Evolutionary conservation across 2,329 filamentous ascomycete species (phyloP).

Genomic region (Allantophomopsis cytisporea): DNA sequence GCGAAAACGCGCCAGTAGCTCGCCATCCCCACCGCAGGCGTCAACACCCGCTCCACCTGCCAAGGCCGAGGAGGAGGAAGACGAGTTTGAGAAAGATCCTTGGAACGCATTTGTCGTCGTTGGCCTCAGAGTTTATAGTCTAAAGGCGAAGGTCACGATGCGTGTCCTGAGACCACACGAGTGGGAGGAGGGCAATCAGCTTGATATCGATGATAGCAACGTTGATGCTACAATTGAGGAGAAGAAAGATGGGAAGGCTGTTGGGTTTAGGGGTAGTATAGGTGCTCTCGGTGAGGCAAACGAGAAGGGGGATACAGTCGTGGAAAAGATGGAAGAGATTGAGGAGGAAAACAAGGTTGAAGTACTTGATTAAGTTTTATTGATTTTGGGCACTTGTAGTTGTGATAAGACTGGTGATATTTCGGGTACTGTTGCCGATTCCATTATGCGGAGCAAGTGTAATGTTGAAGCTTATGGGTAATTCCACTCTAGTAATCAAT

Average conservation of each 20-base stretch:
- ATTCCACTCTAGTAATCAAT: too few relatives aligned
- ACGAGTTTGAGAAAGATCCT: constrained; percentile 39
- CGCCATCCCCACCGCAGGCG: too few relatives aligned
- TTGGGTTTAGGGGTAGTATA: neutral
- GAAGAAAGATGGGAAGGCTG: neutral
- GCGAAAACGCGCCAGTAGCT: too few relatives aligned
- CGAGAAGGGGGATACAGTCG: neutral
- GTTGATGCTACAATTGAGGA: constrained; percentile 24
- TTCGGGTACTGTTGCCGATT: too few relatives aligned
- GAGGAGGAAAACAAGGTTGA: neutral
- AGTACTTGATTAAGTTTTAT: neutral
- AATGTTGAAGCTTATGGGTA: too few relatives aligned
- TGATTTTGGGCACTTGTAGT: too few relatives aligned
- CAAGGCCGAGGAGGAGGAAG: constrained; percentile 29
- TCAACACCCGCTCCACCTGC: constrained; percentile 10
- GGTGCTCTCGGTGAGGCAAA: neutral
- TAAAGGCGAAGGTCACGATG: constrained; percentile 19
- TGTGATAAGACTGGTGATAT: too few relatives aligned
- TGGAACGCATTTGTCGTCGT: constrained; percentile 53
- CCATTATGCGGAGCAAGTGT: too few relatives aligned
- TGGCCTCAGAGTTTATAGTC: constrained; percentile 45
- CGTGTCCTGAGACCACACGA: constrained; percentile 11
- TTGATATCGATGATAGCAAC: constrained; percentile 31
- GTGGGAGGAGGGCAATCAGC: constrained; percentile 11
- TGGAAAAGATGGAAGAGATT: neutral